Base-by-base conservation (phyloP, 2,329 filamentous ascomycete genomes). In the Furcasterigmium furcatum region DNA sequence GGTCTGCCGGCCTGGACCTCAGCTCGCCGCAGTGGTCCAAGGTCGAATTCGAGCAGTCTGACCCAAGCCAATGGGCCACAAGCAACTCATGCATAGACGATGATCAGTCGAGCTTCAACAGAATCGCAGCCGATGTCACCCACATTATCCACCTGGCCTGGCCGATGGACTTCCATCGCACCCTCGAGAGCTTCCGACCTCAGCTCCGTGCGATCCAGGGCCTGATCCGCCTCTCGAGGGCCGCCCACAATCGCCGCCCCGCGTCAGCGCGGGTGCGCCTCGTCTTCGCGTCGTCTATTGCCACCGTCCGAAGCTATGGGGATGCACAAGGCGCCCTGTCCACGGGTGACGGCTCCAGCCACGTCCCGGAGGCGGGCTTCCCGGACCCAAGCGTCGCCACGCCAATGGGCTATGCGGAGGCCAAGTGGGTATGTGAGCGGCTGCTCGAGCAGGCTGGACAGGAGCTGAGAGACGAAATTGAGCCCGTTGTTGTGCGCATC, bases 381-480 rank as follows among this genome's bases (percentile, higher is more conserved):
- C 39, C 46, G 2, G 59, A 71, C 10, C 60, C 61, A 5, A 52
- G 55, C 3, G 63, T 64, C 1, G 39, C 52, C 66, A 24, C 59
- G 56, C 9, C 68, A 2, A 53, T 63, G 38, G 72, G 72, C 12
- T 75, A 76, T 46, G 60, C 62, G 2, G 71, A 75, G 14, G 73
- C 69, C 4, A 77, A 76, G 44, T 70, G 55, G 42, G 62, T 64
- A 2, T 74, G 72, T 49, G 72, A 76, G 46, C 53, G 57, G 2
- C 68, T 74, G 54, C 60, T 77, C 1, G 59, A 66, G 30, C 55
- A 64, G 36, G 72, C 68, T 4, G 52, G 70, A 5, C 60, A 64
- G 36, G 52, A 56, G 9, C 58, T 46, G 38, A 25, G 38, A 4
- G 41, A 67, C 38, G 56, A 54, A 16, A 67, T 74, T 49, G 60